Base-by-base conservation (phyloP, 306 rosid species). In the Oemleria cerasiformis region DNA sequence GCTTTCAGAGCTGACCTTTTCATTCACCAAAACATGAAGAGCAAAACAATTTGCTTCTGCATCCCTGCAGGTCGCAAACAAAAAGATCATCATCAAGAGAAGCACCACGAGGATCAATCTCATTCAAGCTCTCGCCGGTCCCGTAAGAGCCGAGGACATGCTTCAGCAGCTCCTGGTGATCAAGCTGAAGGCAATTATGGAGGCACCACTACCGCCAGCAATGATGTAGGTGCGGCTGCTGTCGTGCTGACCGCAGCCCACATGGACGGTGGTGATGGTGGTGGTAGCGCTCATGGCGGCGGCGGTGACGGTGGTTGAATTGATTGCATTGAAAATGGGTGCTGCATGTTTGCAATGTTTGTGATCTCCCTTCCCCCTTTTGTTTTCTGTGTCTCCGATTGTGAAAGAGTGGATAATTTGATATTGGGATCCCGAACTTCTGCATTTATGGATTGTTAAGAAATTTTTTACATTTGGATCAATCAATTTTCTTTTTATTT, bases 31-130 rank as follows among this genome's bases (percentile, higher is more conserved):
- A 60, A 14, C 48, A 90, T 87, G 96, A 82, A 82, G 82, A 49
- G 75, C 84, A 78, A 80, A 76, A 74, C 38, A 78, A 59, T 80
- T 6, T 87, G 90, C 47, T 90, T 84, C 79, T 87, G 96, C 81
- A 71, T 90, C 65, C 79, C 77, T 61, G 45, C 66, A 3, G 54
- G 56, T 61, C 44, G 49, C 14, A 85, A 72, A 84, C 70, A 61
- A 9, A 81, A 80, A 72, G 83, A 76, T 50, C 39, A n/a, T 39
- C 39, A n/a, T 39, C 39, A 68, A 65, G 82, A 56, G 15, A 62
- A 70, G 55, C 49, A 63, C 49, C 49, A 39, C 3, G 73, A 70
- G 16, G 87, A 75, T 48, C 83, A 67, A 43, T 73, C 88, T 36
- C n/a, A 74, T 64, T 73, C 56, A 34, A 79, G 65, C 73, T 59